Evolutionary conservation across 257 asterid genomes (phyloP).

Genomic region (Jacaranda copaia): DNA sequence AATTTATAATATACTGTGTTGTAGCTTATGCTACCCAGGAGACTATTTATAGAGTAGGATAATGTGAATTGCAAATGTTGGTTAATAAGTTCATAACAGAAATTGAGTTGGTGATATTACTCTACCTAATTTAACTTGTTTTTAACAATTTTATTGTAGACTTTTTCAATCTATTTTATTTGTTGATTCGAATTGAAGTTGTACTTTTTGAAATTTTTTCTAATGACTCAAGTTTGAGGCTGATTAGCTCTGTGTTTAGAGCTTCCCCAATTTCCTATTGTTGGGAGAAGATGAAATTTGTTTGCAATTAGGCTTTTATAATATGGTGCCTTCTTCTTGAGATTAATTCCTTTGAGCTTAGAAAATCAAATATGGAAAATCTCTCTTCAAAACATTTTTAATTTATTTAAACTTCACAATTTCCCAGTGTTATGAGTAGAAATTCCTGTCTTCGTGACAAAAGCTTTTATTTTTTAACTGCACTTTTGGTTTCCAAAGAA

Average conservation of each 20-base stretch:
- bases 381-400: background rate
- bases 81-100: background rate
- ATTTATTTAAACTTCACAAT: background rate
- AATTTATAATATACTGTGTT: background rate
- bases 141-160: background rate
- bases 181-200: background rate
- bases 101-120: no score
- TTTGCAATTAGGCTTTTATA: background rate
- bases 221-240: no score
- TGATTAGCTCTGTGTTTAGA: no score
- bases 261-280: background rate
- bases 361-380: conserved; percentile 1
- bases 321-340: background rate
- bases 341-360: background rate
- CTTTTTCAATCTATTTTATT: background rate
- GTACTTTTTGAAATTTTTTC: background rate
- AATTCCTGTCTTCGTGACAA: background rate
- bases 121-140: background rate
- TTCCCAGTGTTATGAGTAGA: background rate
- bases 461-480: background rate
- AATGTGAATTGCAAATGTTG: background rate
- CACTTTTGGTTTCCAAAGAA: background rate
- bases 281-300: background rate
- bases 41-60: background rate
- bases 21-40: background rate